Base-by-base conservation (phyloP, 202 grass and related monocot species). In the Bolboschoenoplectus hybrid region DNA sequence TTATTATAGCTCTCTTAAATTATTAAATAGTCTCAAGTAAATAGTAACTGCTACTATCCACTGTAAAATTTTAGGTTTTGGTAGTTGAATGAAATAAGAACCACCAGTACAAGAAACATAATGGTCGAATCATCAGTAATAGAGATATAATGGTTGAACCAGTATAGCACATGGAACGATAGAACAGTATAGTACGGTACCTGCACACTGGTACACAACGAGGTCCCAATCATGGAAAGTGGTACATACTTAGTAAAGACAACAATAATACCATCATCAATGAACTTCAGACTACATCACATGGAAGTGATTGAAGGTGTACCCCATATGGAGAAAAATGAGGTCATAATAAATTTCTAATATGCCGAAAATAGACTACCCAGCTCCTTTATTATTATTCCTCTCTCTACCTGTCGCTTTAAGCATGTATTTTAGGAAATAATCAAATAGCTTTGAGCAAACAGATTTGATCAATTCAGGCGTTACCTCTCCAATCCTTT, bases 281-380 rank as follows among this genome's bases (percentile, higher is more conserved):
- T 79, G 35, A 60, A 79, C 75, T 58, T 60, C 52, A 58, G 75
- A 17, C 13, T 79, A 60, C 35, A 79, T 79, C 75, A 79, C 75
- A 79, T 79, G 35, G 35, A 58, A 78, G 6, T 79, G 52, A 77
- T 56, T 32, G 74, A 56, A 55, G 5, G 72, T 34, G 72, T 39
- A 38, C 49, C 73, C 50, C 73, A 77, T 77, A 39, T 36, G 74
- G 3, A 79, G 52, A 79, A 41, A 79, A 79, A 58, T 16, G 6
- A 79, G 13, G 75, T 43, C 7, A 19, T 19, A 60, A 58, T 35
- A 57, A n/a, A 41, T 39, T 53, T 77, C 26, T 38, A 1, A 77
- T 56, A 2, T 56, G 11, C 32, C 74, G 13, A 56, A 38, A 74
- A 58, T 58, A 58, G 52, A 79, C 75, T n/a, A 60, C 16, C 35